These are phyloP conservation scores for Prillingera fragicola DNA, from an alignment of 1,284 basidiomycete species.

Conservation along the genomic window DNA sequence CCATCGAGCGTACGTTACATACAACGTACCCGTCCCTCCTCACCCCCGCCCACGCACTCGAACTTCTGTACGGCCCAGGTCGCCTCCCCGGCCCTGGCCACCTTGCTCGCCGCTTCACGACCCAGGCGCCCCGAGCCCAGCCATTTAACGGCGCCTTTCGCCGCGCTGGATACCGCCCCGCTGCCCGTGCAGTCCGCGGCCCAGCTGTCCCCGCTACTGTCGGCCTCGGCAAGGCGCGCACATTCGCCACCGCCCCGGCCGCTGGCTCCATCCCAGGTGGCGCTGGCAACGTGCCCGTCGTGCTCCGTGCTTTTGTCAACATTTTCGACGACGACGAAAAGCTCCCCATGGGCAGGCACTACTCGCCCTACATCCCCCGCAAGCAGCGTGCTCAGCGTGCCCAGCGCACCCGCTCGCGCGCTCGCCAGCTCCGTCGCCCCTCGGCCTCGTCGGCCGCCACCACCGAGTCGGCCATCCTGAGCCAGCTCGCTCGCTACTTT, in stretches of 20 bases:
- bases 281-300: slow-evolving; percentile 28
- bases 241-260: slow-evolving; percentile 26
- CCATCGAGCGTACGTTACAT: slow-evolving; percentile 14
- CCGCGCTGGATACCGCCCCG: slow-evolving; percentile 2
- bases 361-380: slow-evolving; percentile 25
- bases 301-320: slow-evolving; percentile 30
- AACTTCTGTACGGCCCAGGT: neutral
- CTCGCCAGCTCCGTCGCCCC: neutral
- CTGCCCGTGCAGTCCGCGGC: slow-evolving; percentile 14
- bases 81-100: neutral
- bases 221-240: slow-evolving; percentile 34
- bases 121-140: no score
- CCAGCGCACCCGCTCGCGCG: neutral
- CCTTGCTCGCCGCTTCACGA: no score
- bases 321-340: slow-evolving; percentile 30
- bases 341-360: slow-evolving; percentile 27
- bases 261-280: slow-evolving; percentile 4
- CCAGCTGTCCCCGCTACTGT: slow-evolving; percentile 22
- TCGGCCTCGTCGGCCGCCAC: neutral
- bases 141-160: slow-evolving; percentile 4
- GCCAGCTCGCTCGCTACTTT: slow-evolving; percentile 34
- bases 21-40: slow-evolving; percentile 26
- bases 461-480: slow-evolving; percentile 4
- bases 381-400: neutral
- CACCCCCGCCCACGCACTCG: slow-evolving; percentile 18